Base-by-base conservation (phyloP, 768 basidiomycete species). In the Podaxis rugospora region DNA sequence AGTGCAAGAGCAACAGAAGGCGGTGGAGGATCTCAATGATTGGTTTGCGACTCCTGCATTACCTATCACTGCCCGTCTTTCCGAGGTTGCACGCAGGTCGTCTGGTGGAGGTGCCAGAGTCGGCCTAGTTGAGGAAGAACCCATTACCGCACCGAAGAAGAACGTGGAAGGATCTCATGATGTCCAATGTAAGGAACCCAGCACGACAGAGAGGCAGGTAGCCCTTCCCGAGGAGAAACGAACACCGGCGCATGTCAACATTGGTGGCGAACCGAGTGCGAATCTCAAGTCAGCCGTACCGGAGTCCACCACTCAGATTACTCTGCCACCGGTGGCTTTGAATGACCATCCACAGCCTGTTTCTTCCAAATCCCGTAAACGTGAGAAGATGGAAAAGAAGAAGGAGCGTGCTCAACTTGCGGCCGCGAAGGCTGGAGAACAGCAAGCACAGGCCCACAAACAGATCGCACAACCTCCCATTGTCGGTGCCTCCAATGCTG, bases 41-140 rank as follows among this genome's bases (percentile, higher is more conserved):
- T 54, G 59, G 52, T 61, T 61, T 49, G 28, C 21, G 35, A 61
- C 59, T n/a, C 59, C 59, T 25, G 44, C 32, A 11, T 6, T 35
- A n/a, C 59, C 59, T 10, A 18, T 60, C 13, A 32, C 39, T 18
- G 40, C 10, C 5, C 51, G n/a, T 5, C 32, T 53, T 18, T 60
- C 59, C 27, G 40, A 60, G 11, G 18, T 60, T 16, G 42, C 35
- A 37, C 51, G 40, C 25, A 50, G 18, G 11, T 9, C 51, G 10
- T 27, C 39, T 27, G 39, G 16, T 28, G 42, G 4, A 5, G 51
- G 18, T n/a, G 2, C 51, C 5, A 44, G 21, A n/a, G 16, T 21
- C 13, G 25, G 27, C 14, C n/a, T 21, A 5, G 13, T 23, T 23
- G 23, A 44, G 5, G 51, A 37, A 21, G 51, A 27, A 44, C 39